Percentiles rank a stretch among this genome's conserved stretches.
phyloP scores from a whole-genome alignment of 768 basidiomycete genomes.

The Termitomyces sp. region DNA sequence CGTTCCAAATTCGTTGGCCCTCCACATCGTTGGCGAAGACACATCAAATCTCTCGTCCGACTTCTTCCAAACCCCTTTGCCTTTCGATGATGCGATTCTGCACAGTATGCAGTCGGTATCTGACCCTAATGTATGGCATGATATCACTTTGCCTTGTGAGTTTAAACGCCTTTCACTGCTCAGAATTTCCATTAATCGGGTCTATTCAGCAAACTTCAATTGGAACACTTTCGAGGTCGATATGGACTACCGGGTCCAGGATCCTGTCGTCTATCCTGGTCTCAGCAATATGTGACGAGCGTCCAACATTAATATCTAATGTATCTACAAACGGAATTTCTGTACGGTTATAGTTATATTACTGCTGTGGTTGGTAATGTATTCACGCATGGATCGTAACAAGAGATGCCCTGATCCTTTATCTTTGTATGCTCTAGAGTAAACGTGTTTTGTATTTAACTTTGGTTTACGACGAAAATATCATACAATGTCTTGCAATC shows the following conservation, averaged over 20 bases:
- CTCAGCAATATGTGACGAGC: conserved; percentile 20
- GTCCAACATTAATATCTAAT: conserved; percentile 10
- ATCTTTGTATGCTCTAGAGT: background rate
- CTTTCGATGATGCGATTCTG: conserved; percentile 54
- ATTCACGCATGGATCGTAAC: background rate
- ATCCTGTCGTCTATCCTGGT: conserved; percentile 17
- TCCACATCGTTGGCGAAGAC: conserved; percentile 12
- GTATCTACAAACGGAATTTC: background rate
- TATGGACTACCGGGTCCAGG: conserved; percentile 21
- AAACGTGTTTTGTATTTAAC: too few species aligned
- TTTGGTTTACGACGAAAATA: background rate
- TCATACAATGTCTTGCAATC: background rate
- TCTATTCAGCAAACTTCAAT: conserved; percentile 23
- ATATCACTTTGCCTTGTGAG: conserved; percentile 50
- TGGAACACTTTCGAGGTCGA: conserved; percentile 38
- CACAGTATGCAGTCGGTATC: conserved; percentile 56
- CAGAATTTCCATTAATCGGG: background rate
- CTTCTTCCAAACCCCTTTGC: conserved; percentile 48
- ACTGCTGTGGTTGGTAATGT: background rate
- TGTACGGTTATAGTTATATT: background rate
- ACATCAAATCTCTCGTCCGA: conserved; percentile 26
- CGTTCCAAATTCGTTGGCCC: conserved; percentile 10
- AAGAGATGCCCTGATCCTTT: background rate
- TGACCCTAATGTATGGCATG: conserved; percentile 49
- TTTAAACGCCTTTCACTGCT: background rate